Evolutionary conservation across 2,329 filamentous ascomycete genomes (phyloP), one percentile per base, ranked within the genome.

Genomic region (Rutstroemia sydowiana): DNA sequence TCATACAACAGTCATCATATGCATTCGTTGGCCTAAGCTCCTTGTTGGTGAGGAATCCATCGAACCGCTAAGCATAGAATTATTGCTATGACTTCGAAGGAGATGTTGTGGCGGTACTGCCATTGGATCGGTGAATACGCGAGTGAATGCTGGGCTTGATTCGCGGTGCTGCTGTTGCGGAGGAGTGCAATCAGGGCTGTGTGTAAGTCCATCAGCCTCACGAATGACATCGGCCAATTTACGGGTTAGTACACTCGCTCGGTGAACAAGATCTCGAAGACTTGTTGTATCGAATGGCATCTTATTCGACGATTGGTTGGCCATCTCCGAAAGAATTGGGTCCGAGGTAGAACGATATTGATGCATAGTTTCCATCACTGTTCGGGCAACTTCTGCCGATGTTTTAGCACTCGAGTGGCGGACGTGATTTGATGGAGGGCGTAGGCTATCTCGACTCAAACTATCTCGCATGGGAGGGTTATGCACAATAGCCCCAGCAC

Each of bases 231-330:
- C 80, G 0, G 80, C 80, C 20, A 85, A 68, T 3, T 72, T 70
- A 57, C 84, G 79, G 26, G 77, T 75, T 31, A 85, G 67, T 51
- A 78, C 76, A 26, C 77, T 75, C 1, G 82, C 82, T 53, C 80
- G 74, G 63, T 79, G 81, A 34, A 85, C 82, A 48, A 85, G 69
- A 61, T 81, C 78, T 59, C 79, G 81, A n/a, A 85, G 72, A 65
- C 79, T 85, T 57, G 83, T 84, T 5, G 82, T 85, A 62, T 84
- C 82, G 57, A 85, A 85, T 53, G 83, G 82, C 61, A 85, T 75
- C 54, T 75, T 72, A 46, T 73, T 71, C 41, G 74, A 69, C 10
- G 62, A 65, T 55, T 62, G 62, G 66, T 54, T 49, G 3, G 55
- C 52, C 42, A 62, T 47, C 14, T 59, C 62, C 26, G 59, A 59